Conservation (phyloP, 2,329 filamentous ascomycete species). For the Gliomastix tumulicola region DNA sequence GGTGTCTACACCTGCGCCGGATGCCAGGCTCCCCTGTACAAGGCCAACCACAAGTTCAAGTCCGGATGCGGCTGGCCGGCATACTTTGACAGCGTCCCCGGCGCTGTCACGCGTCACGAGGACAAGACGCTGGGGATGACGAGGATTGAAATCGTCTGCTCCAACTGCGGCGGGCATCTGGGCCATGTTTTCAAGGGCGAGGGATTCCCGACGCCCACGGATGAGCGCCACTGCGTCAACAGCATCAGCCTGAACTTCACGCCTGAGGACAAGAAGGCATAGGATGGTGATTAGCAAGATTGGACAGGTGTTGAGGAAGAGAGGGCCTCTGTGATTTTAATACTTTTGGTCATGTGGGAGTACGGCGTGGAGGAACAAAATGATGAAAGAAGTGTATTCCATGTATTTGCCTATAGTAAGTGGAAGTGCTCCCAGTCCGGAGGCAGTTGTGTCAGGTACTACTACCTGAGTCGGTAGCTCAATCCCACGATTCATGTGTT, state of each 20-base stretch:
- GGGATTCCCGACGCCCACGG: conserved; percentile 74
- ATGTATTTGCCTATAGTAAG: too few relatives aligned
- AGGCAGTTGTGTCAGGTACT: too few relatives aligned
- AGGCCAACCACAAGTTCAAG: conserved; percentile 89
- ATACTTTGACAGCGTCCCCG: conserved; percentile 92
- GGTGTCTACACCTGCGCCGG: conserved; percentile 86
- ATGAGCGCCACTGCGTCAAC: conserved; percentile 97
- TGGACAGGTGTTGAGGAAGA: conserved; percentile 1
- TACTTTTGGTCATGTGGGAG: too few relatives aligned
- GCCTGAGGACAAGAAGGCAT: conserved; percentile 48
- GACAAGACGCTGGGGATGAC: conserved; percentile 75
- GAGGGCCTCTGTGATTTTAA: too few relatives aligned
- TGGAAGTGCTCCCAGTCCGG: too few relatives aligned
- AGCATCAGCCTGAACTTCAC: conserved; percentile 83
- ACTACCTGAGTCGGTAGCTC: too few relatives aligned
- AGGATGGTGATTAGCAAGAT: conserved; percentile 12
- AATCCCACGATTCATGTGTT: too few relatives aligned
- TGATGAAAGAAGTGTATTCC: too few relatives aligned
- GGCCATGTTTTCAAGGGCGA: conserved; percentile 96
- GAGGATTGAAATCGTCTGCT: conserved; percentile 88
- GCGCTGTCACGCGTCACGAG: conserved; percentile 75
- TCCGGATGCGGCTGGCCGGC: conserved; percentile 97
- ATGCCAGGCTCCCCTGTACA: conserved; percentile 85
- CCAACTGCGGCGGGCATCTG: conserved; percentile 87
- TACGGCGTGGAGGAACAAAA: too few relatives aligned